Base-by-base conservation (phyloP, 2,329 filamentous ascomycete genomes). In the Paradendryphiella salina region DNA sequence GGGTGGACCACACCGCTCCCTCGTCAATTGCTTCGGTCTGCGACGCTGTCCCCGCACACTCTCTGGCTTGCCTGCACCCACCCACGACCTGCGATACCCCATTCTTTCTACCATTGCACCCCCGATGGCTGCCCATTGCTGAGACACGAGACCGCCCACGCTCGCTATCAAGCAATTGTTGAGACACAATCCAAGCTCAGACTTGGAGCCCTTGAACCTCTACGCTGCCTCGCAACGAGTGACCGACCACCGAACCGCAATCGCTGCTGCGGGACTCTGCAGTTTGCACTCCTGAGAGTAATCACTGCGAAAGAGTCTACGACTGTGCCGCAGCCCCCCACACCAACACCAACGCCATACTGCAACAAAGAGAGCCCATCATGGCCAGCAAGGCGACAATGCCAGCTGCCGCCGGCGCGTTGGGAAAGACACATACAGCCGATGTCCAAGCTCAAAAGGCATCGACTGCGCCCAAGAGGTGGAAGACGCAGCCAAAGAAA, bases 401-500 rank as follows among this genome's bases (percentile, higher is more conserved):
- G 54, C 54, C 54, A 11, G 54, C 55, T 38, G 47, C 52, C 53
- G 53, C 50, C 46, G 45, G 34, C 36, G 26, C 52, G 15, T 26
- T 52, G 35, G 46, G 32, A 36, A 56, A 43, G 14, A 33, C 52
- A 46, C 56, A 52, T 20, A 26, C 34, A 5, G 50, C 56, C 29
- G 47, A 58, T 5, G 34, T 54, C 5, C 57, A 57, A 35, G 33
- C 54, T 29, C 44, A 52, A 9, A 62, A 60, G 35, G 34, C 34
- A 11, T 36, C 52, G 18, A 41, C 41, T n/a, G 47, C 47, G 32
- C 49, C 53, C 41, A 64, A 60, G 42, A 57, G 59, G 45, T 52
- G 56, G 49, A 65, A 63, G 39, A 20, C 36, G 32, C 40, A 39
- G 37, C 14, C 54, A 10, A 73, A 81, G 56, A 86, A 82, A 76